Base-by-base conservation (phyloP, 1,284 basidiomycete genomes). In the Porodaedalea pini region DNA sequence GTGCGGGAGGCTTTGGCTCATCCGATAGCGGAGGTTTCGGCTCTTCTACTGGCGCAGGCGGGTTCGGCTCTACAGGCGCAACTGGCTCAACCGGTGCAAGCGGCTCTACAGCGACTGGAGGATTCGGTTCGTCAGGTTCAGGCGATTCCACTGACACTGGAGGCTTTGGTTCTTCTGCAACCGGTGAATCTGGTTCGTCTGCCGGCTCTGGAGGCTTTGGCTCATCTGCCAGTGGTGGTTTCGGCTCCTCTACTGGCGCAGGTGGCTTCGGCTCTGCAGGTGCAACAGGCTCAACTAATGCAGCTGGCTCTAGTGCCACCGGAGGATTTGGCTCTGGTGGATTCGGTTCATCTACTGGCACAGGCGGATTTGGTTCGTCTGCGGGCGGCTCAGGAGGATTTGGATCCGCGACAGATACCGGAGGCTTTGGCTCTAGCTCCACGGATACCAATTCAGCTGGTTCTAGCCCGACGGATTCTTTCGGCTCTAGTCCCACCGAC, bases 371-470 rank as follows among this genome's bases (percentile, higher is more conserved):
- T n/a, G 19, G 21, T 31, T 15, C 13, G 7, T 6, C 47, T 49
- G 19, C 43, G 8, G 43, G 43, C 7, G 29, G 19, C n/a, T n/a
- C 17, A 7, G 27, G 19, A 21, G 45, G 45, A n/a, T 10, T 25
- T 48, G 45, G 45, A 21, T 7, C 49, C 21, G 41, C 6, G 21
- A 43, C 41, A 43, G 17, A 23, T 8, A 5, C 41, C 7, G 17
- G 8, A 43, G 41, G 17, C 8, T 43, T n/a, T 23, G 41, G 41
- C 25, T n/a, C 27, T 36, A 34, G 13, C 32, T 15, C 25, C 6
- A 51, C 48, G 13, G 41, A n/a, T 17, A 51, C 45, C 37, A 45
- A 37, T 41, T 49, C 51, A 40, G 15, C 54, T 31, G 51, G 40
- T 25, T 50, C 54, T 27, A 40, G 23, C 13, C 11, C 21, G 32